Conservation (phyloP, 257 asterid species). For the Solanum chiquidenum region DNA sequence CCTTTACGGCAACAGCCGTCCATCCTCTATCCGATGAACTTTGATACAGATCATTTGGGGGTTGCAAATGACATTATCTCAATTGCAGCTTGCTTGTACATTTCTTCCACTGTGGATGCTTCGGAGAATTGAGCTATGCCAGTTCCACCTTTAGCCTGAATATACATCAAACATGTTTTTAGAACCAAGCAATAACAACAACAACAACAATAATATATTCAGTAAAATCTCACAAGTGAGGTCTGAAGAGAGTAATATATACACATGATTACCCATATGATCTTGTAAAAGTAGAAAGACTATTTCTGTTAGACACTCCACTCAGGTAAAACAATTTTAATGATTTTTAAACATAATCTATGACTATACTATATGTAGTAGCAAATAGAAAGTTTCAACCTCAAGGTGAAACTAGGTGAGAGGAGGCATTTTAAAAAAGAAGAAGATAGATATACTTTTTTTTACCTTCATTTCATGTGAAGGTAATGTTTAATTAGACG, state of each 20-base stretch:
- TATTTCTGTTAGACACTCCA: background rate
- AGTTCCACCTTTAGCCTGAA: slow-evolving; percentile 31
- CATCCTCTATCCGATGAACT: background rate
- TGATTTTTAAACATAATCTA: background rate
- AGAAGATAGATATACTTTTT: background rate
- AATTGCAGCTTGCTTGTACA: slow-evolving; percentile 55
- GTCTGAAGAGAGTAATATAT: background rate
- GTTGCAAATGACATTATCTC: slow-evolving; percentile 49
- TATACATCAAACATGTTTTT: background rate
- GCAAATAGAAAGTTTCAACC: background rate
- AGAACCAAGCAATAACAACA: background rate
- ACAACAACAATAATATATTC: background rate
- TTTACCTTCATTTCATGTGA: background rate
- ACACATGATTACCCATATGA: background rate
- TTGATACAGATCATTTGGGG: background rate
- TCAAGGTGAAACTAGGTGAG: background rate
- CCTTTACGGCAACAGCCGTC: background rate
- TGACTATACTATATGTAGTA: background rate
- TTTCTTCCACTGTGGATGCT: slow-evolving; percentile 45
- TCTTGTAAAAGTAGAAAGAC: background rate
- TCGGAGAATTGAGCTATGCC: slow-evolving; percentile 15
- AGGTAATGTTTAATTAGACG: background rate
- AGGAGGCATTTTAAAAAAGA: background rate
- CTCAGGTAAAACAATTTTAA: background rate
- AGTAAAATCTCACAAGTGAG: background rate